Evolutionary conservation across 2,329 filamentous ascomycete genomes (phyloP), one percentile per base, ranked within the genome.

Genomic region (Teratosphaeria zuluensis): DNA sequence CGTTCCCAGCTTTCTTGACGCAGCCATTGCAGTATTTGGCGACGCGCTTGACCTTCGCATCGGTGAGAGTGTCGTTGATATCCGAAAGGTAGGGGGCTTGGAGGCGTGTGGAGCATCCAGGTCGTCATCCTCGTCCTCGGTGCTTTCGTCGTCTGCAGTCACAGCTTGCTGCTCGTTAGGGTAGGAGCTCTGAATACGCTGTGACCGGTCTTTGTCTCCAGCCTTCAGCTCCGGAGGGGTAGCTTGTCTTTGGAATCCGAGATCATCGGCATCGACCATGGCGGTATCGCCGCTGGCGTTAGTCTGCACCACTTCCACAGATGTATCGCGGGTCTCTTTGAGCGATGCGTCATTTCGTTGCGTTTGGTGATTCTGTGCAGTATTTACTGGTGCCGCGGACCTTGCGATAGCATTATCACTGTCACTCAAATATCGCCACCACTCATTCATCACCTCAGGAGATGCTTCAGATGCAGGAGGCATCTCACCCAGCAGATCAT

Each of bases 81-180:
- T 21, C 19, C 19, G 2, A 19, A 8, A 21, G n/a, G 19, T n/a
- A 11, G n/a, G 16, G 19, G 42, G 16, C n/a, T 19, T 48, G 1
- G 16, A n/a, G 16, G 8, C n/a, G 4, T 60, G 56, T 24, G 69
- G 69, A 6, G 65, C 70, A 63, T 76, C 74, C 11, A 77, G 67
- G 55, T 70, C 69, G 42, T 68, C 66, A 28, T 77, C 74, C 4
- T 74, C 72, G 28, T 75, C 74, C 53, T 56, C 55, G 12, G 73
- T 70, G 19, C 72, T 73, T 19, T 72, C 70, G n/a, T 72, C 68
- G 12, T 67, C 62, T 24, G n/a, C 30, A n/a, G 21, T n/a, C 9
- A 53, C 35, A 35, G 14, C 24, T 31, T 53, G 52, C 28, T 35
- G 52, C 28, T 53, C 16, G 2, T 53, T 8, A 9, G 56, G 19